A percentile compares a stretch with the other conserved stretches of the same genome.
Evolutionary conservation across 805 yeast genomes (phyloP).

Genomic region (Limtongia smithiae): DNA sequence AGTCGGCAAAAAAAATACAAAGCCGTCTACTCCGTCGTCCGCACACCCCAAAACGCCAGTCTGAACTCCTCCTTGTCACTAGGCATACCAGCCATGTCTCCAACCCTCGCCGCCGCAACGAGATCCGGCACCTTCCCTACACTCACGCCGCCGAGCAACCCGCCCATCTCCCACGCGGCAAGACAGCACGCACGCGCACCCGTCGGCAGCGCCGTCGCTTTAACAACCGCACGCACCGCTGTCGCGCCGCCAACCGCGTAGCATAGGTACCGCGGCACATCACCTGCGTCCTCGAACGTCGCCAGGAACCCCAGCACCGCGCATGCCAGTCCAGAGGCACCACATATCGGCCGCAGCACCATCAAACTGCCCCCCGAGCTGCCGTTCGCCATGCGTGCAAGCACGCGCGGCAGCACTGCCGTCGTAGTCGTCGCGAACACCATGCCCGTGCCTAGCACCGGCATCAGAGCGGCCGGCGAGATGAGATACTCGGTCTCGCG

Average conservation of each 20-base stretch:
- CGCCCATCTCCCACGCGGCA: constrained; percentile 13
- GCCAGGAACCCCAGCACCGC: constrained; percentile 20
- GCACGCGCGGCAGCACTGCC: constrained; percentile 11
- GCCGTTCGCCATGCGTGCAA: constrained; percentile 8
- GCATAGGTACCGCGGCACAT: constrained; percentile 15
- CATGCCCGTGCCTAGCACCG: constrained; percentile 14
- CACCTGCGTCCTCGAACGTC: constrained; percentile 25
- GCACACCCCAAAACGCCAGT: constrained; percentile 16
- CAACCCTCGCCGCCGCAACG: not conserved
- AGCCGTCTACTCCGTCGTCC: not conserved
- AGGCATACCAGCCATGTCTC: not conserved
- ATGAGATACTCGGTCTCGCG: constrained; percentile 24
- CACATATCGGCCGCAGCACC: not conserved
- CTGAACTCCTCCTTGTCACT: not conserved
- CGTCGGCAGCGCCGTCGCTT: constrained; percentile 6
- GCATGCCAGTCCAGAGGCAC: constrained; percentile 19
- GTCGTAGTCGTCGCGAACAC: constrained; percentile 8
- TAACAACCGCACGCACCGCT: constrained; percentile 7
- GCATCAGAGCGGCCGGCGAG: constrained; percentile 8
- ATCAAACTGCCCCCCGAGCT: not conserved
- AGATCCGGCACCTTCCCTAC: constrained; percentile 16
- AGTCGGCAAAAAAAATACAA: not conserved
- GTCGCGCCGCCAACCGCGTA: constrained; percentile 5
- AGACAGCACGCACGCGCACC: constrained; percentile 7
- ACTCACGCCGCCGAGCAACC: constrained; percentile 11